Percentiles rank a stretch among this genome's conserved stretches.
phyloP scores from a whole-genome alignment of 441 rosid genomes.

The Metrosideros polymorpha region DNA sequence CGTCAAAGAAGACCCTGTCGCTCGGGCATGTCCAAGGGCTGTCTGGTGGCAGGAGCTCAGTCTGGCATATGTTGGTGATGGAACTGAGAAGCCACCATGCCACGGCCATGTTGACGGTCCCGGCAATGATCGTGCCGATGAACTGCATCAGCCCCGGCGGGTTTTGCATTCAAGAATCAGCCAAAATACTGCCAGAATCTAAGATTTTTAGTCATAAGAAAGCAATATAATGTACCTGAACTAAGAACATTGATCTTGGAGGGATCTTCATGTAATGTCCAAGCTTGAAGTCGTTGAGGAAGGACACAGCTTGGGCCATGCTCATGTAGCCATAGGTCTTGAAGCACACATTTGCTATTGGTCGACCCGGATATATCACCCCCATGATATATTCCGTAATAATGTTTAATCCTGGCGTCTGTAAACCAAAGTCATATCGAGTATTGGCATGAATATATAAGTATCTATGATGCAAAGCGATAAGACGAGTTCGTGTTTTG shows the following conservation, averaged over 20 bases:
- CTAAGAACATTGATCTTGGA: background rate
- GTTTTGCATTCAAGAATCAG: background rate
- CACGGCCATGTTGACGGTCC: background rate
- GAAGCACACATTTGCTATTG: background rate
- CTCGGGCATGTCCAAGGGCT: background rate
- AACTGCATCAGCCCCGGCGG: background rate
- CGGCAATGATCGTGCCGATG: background rate
- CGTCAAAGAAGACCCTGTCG: background rate
- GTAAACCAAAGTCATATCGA: background rate
- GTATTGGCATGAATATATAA: background rate
- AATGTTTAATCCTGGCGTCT: background rate
- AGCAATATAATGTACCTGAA: background rate
- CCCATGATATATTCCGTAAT: background rate
- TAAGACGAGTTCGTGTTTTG: background rate
- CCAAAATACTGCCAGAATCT: background rate
- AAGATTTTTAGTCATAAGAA: background rate
- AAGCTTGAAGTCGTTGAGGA: background rate
- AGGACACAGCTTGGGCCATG: background rate
- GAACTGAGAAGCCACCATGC: background rate
- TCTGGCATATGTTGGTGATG: background rate
- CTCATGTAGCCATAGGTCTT: background rate
- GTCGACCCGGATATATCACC: background rate
- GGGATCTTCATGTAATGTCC: background rate
- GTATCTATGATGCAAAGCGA: background rate
- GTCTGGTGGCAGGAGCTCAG: background rate